phyloP scores from a whole-genome alignment of 2,329 filamentous ascomycete species.

The Graphilbum ipis-grandicollis region DNA sequence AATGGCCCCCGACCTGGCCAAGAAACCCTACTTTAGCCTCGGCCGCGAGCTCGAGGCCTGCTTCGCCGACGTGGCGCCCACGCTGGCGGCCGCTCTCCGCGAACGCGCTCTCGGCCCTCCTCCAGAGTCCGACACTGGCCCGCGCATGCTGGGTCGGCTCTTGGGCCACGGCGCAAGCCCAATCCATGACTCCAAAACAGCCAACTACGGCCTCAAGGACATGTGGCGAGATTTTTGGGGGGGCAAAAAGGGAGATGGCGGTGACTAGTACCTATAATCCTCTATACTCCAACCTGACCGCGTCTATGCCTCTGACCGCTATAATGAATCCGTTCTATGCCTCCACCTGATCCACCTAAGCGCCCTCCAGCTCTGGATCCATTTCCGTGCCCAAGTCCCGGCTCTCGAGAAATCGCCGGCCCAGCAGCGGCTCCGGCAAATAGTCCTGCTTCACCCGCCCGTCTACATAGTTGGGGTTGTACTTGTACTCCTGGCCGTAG shows the following conservation, averaged over 20 bases:
- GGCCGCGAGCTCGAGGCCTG: slow-evolving; percentile 67
- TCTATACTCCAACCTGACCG: too few relatives aligned
- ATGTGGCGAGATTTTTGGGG: slow-evolving; percentile 77
- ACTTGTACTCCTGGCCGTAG: slow-evolving; percentile 86
- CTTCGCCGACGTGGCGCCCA: slow-evolving; percentile 72
- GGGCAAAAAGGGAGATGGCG: too few relatives aligned
- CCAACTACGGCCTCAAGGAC: slow-evolving; percentile 72
- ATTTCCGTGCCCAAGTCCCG: slow-evolving; percentile 61
- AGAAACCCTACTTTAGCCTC: slow-evolving; percentile 80
- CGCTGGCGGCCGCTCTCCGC: slow-evolving; percentile 53
- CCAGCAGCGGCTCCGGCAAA: slow-evolving; percentile 59
- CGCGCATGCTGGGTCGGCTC: slow-evolving; percentile 46
- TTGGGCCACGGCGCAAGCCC: slow-evolving; percentile 21
- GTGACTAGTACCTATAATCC: too few relatives aligned
- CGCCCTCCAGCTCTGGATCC: slow-evolving; percentile 45
- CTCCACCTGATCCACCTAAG: too few relatives aligned
- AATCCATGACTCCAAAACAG: slow-evolving; percentile 59
- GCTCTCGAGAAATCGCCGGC: slow-evolving; percentile 61
- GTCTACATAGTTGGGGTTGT: slow-evolving; percentile 77
- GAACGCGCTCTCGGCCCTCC: slow-evolving; percentile 39
- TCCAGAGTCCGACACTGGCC: slow-evolving; percentile 17
- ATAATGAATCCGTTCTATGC: too few relatives aligned
- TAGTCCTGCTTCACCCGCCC: slow-evolving; percentile 79
- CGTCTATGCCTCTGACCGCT: too few relatives aligned
- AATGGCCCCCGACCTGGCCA: slow-evolving; percentile 80